Base-by-base conservation (phyloP, 2,329 filamentous ascomycete genomes). In the Apiospora malaysiana region DNA sequence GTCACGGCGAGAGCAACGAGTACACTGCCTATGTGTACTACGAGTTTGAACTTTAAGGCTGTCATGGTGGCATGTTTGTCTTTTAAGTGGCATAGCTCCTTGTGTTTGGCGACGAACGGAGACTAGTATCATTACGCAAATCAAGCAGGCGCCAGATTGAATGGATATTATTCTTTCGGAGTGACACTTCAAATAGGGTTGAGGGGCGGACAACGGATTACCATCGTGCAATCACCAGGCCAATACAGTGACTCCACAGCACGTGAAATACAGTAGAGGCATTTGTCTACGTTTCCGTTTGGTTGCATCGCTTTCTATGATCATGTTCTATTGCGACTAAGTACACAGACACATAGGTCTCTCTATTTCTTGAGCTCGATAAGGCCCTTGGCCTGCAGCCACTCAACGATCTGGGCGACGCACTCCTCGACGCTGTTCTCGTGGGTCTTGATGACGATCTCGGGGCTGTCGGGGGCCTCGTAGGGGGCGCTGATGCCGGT, bases 11-110 rank as follows among this genome's bases (percentile, higher is more conserved):
- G 71, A 91, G 91, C 69, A 87, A 89, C 76, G 94, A 98, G 81
- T 99, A 98, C 85, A 96, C 94, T 72, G 92, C 96, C 51, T 99
- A 97, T 83, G 96, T 98, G 79, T 98, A 95, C 85, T 99, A 98
- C 83, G 94, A 97, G 80, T 93, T 98, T 80, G 93, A 96, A 79
- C 90, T 98, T 70, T 79, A 78, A 74, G 73, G 23, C 40, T 25
- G 69, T 68, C 68, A 45, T 73, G 69, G 72, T 59, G n/a, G 18
- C 23, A 27, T 46, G 16, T 8, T 45, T 66, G 69, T 66, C 32
- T 18, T 37, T 46, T 14, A 59, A 47, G 23, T 18, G 49, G 49
- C 49, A 56, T 16, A 27, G 14, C n/a, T 63, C 18, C 32, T 63
- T n/a, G 37, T 40, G 32, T 63, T 40, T 40, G 56, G 9, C 56